phyloP scores from a whole-genome alignment of 805 yeast genomes.

The Kazachstania psychrophila region DNA sequence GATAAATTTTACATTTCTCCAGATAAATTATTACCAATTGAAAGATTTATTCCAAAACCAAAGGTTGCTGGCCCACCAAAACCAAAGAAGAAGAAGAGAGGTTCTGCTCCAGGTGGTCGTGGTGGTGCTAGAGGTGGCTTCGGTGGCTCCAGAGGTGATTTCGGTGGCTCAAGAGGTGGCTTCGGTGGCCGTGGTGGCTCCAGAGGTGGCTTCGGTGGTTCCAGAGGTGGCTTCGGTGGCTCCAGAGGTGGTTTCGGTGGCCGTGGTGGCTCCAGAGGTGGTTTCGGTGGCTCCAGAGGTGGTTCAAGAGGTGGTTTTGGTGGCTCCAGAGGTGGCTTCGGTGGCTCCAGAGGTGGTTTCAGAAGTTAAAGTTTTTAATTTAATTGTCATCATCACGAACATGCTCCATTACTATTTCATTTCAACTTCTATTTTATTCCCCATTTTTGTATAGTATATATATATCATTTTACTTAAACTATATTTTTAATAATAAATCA shows the following conservation, averaged over 20 bases:
- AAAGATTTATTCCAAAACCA: constrained; percentile 95
- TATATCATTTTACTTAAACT: constrained; percentile 1
- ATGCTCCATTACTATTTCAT: neutral
- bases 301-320: constrained; percentile 25
- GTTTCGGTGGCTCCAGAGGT: constrained; percentile 33
- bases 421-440: neutral
- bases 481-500: neutral
- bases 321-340: constrained; percentile 37
- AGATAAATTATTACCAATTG: constrained; percentile 90
- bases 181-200: constrained; percentile 35
- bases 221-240: constrained; percentile 41
- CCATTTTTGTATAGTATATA: constrained; percentile 1
- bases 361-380: constrained; percentile 22
- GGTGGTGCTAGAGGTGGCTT: constrained; percentile 37
- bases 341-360: constrained; percentile 33
- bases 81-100: constrained; percentile 57
- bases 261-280: constrained; percentile 35
- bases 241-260: constrained; percentile 28
- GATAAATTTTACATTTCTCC: constrained; percentile 94
- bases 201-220: constrained; percentile 34
- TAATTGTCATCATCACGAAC: neutral
- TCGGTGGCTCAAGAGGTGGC: constrained; percentile 39
- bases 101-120: constrained; percentile 38
- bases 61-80: constrained; percentile 78
- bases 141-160: constrained; percentile 39